These are phyloP conservation scores for Suillus weaverae DNA, from an alignment of 768 basidiomycete species.

Conservation along the genomic window DNA sequence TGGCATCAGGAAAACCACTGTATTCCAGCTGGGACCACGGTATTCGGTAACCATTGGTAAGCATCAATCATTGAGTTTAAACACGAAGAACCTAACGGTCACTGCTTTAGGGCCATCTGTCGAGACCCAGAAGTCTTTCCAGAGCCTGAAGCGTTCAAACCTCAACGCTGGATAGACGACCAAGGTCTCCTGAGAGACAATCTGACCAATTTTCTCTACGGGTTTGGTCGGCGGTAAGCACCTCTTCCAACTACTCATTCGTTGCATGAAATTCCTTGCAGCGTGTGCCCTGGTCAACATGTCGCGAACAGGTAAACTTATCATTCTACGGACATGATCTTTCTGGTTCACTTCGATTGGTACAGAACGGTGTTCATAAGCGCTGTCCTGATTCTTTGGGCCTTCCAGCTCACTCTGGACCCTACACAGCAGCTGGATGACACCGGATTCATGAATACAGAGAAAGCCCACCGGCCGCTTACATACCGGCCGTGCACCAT, in stretches of 20 bases:
- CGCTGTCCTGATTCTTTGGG: slow-evolving; percentile 58
- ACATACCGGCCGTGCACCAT: slow-evolving; percentile 53
- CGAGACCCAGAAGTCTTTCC: not conserved
- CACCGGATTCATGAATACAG: slow-evolving; percentile 50
- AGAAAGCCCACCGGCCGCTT: not conserved
- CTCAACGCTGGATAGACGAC: not conserved
- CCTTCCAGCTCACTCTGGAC: not conserved
- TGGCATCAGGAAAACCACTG: slow-evolving; percentile 20
- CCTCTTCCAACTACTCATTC: not conserved
- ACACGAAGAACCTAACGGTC: not conserved
- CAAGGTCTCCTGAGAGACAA: not conserved
- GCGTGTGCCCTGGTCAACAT: slow-evolving; percentile 48
- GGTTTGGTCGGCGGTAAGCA: slow-evolving; percentile 51
- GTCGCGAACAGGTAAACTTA: slow-evolving; percentile 16
- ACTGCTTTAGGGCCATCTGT: not conserved
- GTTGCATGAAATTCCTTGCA: slow-evolving; percentile 12
- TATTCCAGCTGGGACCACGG: slow-evolving; percentile 8
- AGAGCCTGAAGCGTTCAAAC: not conserved
- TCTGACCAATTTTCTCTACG: slow-evolving; percentile 54
- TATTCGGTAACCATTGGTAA: slow-evolving; percentile 24
- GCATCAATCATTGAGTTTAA: not conserved
- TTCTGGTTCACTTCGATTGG: not conserved
- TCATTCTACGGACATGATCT: slow-evolving; percentile 26
- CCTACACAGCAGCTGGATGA: slow-evolving; percentile 28
- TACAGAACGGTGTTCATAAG: slow-evolving; percentile 58